Base-by-base conservation (phyloP, 2,329 filamentous ascomycete genomes). In the Paecilomyces fulvus region DNA sequence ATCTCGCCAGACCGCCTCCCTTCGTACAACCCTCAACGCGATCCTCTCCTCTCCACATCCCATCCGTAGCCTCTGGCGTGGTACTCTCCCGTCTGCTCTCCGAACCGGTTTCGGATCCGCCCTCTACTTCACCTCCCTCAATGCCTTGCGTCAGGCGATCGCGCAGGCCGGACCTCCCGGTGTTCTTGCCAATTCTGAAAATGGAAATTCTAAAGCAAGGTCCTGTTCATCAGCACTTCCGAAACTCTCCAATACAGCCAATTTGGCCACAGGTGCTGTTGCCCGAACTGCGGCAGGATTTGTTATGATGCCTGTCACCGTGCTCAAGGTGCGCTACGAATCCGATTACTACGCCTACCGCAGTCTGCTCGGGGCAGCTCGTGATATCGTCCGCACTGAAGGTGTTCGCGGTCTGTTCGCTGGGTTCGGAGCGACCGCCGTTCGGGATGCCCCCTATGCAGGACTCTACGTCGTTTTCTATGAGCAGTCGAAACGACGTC, bases 291-390 rank as follows among this genome's bases (percentile, higher is more conserved):
- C 88, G 54, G 92, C 92, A 0, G 94, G 94, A 37, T 89, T 96
- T 67, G 76, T 95, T 50, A 84, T 97, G 75, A 97, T 96, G 89
- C 94, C 94, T 1, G 83, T 97, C 59, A 99, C 94, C 1, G 87
- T 99, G 49, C 87, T 99, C 67, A 99, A 99, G 70, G 94, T 97
- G 49, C 89, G 94, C 49, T 97, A 95, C 69, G 94, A 99, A 73
- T 92, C 88, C 25, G 91, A 82, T 59, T 77, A 92, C 49, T 99
- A 96, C 76, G 77, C 83, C 2, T 97, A 97, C 75, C 81, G 81
- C 23, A 92, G 90, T 1, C 78, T 97, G 23, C 74, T 81, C 46
- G 80, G 84, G 37, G 94, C 94, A 0, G 84, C 82, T 1, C 77
- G 77, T 31, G 90, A 94, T 63, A 96, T 97, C 28, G 75, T 87